These are phyloP conservation scores for Fusarium sp. DNA, from an alignment of 2,329 filamentous ascomycete species.

Conservation along the genomic window DNA sequence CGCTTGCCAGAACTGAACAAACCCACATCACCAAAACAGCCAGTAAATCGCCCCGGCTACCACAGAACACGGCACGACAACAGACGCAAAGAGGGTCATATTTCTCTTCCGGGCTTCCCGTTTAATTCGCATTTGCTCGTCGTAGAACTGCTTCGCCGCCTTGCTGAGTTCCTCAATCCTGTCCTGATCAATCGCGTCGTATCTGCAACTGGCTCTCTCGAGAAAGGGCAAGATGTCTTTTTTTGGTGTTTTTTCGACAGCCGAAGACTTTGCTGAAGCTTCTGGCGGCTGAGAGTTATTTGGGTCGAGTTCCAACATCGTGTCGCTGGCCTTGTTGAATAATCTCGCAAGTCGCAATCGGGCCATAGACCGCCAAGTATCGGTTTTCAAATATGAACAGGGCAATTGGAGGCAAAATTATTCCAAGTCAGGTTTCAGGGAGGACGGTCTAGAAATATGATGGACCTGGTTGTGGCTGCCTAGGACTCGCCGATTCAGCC, in stretches of 20 bases:
- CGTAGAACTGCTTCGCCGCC: conserved; percentile 2
- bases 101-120: not conserved
- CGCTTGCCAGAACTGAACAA: not conserved
- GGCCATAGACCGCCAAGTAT: not conserved
- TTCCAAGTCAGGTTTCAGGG: not conserved
- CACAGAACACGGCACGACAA: not conserved
- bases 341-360: not conserved
- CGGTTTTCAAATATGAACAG: not conserved
- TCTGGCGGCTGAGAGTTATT: no score
- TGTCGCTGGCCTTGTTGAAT: not conserved
- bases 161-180: not conserved
- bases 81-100: not conserved
- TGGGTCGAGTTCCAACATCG: not conserved
- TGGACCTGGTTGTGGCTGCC: conserved; percentile 7
- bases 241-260: not conserved
- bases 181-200: not conserved
- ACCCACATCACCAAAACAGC: not conserved
- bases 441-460: not conserved
- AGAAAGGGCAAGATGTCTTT: not conserved
- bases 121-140: not conserved
- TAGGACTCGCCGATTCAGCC: not conserved
- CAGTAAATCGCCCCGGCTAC: not conserved
- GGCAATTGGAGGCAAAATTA: not conserved
- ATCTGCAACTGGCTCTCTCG: not conserved
- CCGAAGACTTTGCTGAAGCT: not conserved